Base-by-base conservation (phyloP, 768 basidiomycete species). In the Mycena indigotica region DNA sequence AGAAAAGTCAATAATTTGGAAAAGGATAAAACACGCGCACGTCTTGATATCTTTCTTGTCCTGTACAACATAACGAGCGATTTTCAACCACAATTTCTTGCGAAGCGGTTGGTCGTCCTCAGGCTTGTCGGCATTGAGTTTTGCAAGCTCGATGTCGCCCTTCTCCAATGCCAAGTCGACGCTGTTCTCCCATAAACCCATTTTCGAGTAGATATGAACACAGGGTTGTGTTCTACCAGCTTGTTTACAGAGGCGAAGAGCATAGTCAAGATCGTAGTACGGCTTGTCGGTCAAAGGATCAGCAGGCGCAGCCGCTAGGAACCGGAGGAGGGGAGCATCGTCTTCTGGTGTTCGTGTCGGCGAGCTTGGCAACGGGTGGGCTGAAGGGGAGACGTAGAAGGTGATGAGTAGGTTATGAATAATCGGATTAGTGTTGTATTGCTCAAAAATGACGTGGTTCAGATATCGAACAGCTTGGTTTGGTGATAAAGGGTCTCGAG, bases 31-130 rank as follows among this genome's bases (percentile, higher is more conserved):
- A 17, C 10, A 8, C 8, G 17, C 95, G 64, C 72, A 97, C 97
- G 93, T 86, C 78, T 97, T 96, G 72, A 99, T 96, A 64, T 98
- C 97, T 68, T 95, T 89, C 79, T 97, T 93, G 74, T 98, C 93
- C 67, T 96, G 94, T 15, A 99, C 95, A 40, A 98, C 95, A 73
- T 95, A 95, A 61, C 89, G 90, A n/a, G 97, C 97, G 64, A 98
- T 94, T 77, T 98, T 98, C 52, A 99, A 77, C 97, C 97, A 99
- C 52, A 99, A 77, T 72, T 94, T 95, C 78, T 96, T 98, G 59
- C 92, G 77, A 61, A 98, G 68, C 29, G 84, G 83, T 52, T 84
- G 85, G 66, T 98, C 95, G 58, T 94, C 94, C 64, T 92, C 93
- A 6, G 93, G 94, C 82, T 89, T 89, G 69, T 99, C 93, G 3